Evolutionary conservation across 768 basidiomycete genomes (phyloP).

Genomic region (Tylopilus felleus): DNA sequence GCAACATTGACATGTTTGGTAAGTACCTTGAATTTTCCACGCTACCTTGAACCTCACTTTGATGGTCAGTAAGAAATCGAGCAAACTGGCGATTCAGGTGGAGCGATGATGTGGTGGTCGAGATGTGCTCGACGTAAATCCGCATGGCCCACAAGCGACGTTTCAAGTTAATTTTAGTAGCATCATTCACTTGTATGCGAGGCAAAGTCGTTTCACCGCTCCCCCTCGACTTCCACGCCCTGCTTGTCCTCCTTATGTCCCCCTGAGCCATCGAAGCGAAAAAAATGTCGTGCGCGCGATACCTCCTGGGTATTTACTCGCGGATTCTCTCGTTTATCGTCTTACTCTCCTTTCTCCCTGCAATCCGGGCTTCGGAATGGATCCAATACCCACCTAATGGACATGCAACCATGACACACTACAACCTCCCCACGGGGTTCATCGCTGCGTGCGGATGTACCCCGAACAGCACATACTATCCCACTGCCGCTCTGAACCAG

Average conservation of each 20-base stretch:
- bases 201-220: background rate
- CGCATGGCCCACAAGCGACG: background rate
- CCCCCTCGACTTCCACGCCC: background rate
- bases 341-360: constrained; percentile 26
- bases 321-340: constrained; percentile 21
- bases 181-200: constrained; percentile 1
- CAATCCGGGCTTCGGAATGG: constrained; percentile 43
- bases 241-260: constrained; percentile 13
- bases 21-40: too few relatives aligned
- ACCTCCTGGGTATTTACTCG: constrained; percentile 4
- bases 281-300: constrained; percentile 16
- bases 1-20: too few relatives aligned
- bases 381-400: constrained; percentile 62
- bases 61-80: too few relatives aligned
- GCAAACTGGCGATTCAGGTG: too few relatives aligned
- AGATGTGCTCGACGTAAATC: background rate
- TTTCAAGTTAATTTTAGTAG: constrained; percentile 2
- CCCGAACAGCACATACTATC: constrained; percentile 58
- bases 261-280: background rate
- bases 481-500: constrained; percentile 77
- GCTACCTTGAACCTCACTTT: too few relatives aligned
- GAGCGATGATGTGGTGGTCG: background rate
- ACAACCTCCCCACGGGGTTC: constrained; percentile 43
- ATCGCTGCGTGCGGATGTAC: constrained; percentile 79
- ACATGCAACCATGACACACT: constrained; percentile 77